phyloP scores from a whole-genome alignment of 2,329 filamentous ascomycete species.

The Fusarium sterilihyphosum region DNA sequence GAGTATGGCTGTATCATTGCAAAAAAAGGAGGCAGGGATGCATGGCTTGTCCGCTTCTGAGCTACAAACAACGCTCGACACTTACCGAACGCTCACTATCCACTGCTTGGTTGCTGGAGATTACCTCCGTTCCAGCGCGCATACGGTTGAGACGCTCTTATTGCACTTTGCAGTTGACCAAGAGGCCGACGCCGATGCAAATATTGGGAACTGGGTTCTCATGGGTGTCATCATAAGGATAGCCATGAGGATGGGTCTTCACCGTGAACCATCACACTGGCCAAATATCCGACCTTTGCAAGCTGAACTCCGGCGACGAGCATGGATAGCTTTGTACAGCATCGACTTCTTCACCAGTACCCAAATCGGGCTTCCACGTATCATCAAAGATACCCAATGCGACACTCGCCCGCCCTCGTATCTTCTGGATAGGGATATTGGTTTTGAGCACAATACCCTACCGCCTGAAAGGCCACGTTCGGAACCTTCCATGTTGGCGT shows the following conservation, averaged over 20 bases:
- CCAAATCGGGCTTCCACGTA: conserved; percentile 29
- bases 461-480: neutral
- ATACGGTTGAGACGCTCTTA: conserved; percentile 28
- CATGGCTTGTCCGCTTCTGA: neutral
- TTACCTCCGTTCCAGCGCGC: conserved; percentile 23
- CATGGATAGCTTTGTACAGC: conserved; percentile 31
- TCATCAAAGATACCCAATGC: conserved; percentile 33
- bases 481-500: conserved; percentile 5
- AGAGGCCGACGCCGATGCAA: conserved; percentile 8
- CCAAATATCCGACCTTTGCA: conserved; percentile 24
- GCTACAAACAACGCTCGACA: conserved; percentile 5
- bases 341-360: conserved; percentile 36
- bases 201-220: conserved; percentile 27
- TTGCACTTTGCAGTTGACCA: conserved; percentile 33
- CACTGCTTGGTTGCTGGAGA: conserved; percentile 30
- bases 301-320: conserved; percentile 24
- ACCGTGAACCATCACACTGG: conserved; percentile 32
- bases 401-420: conserved; percentile 18
- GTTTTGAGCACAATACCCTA: neutral
- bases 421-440: neutral
- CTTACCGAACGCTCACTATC: conserved; percentile 28
- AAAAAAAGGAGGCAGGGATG: neutral
- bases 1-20: conserved; percentile 2
- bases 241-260: conserved; percentile 31
- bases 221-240: conserved; percentile 27